Evolutionary conservation across 106 monocot genomes (phyloP), one percentile per base, ranked within the genome.

Genomic region (Dendrobium catenatum): DNA sequence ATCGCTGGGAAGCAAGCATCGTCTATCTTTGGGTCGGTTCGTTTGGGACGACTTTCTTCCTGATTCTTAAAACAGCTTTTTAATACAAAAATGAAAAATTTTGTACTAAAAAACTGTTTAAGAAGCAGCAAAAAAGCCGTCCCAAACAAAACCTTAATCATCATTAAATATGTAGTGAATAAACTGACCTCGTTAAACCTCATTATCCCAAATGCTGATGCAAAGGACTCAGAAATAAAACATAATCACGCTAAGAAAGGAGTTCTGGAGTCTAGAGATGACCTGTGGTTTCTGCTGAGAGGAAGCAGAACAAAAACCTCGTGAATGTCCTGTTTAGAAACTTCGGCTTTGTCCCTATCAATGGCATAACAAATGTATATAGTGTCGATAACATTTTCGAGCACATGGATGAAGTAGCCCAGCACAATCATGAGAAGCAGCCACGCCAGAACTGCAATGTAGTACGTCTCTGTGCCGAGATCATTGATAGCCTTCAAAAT

Each of bases 301-400:
- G 96, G 94, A 55, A 96, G 90, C 66, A 80, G 76, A 16, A 79
- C 90, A 85, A 90, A 96, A 54, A 92, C 86, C 77, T 92, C 88
- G 75, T 96, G 96, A 15, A 96, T 87, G 26, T 92, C 88, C 59
- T 94, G 87, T 70, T 92, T 96, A 70, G 81, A 85, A 10, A 92
- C 90, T n/a, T 92, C 96, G 15, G 94, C 87, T 80, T 89, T 93
- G 83, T 96, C 96, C 75, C 94, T 77, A 43, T 96, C 96, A 55
- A 96, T 94, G 46, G 96, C 96, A 41, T 94, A 96, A 27, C 96
- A 96, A 11, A 96, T 86, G 73, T 96, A 96, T 42, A 94, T 78
- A 0, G 94, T 90, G 72, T 96, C 96, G 6, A 96, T 88, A 24
- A 94, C 92, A 76, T 90, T 92, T 66, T 96, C 96, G 83, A 96